These are phyloP conservation scores for Volvariella volvacea DNA, from an alignment of 1,284 basidiomycete genomes.

Conservation along the genomic window DNA sequence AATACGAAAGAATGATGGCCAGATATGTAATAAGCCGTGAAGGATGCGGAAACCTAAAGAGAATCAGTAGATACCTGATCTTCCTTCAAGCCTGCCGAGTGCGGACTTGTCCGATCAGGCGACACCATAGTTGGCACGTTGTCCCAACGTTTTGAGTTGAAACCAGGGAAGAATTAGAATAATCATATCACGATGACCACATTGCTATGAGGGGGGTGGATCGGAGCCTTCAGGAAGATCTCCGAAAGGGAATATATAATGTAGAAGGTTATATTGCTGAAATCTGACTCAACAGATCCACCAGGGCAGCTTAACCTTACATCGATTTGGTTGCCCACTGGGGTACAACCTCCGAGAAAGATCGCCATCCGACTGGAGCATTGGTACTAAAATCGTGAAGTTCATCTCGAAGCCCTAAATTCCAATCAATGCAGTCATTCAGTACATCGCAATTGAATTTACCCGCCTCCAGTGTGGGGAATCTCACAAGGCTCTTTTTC, in stretches of 20 bases:
- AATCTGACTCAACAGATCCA: background rate
- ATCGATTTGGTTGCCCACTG: no score
- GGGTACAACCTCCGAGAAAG: no score
- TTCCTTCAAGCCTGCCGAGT: slow-evolving; percentile 27
- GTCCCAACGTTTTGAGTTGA: slow-evolving; percentile 28
- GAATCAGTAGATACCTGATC: slow-evolving; percentile 34
- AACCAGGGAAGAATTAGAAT: slow-evolving; percentile 19
- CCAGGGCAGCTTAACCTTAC: background rate
- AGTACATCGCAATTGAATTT: no score
- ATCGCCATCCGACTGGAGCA: no score
- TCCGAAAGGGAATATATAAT: background rate
- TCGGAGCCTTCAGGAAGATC: background rate
- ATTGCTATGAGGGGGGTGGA: background rate
- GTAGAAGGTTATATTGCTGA: no score
- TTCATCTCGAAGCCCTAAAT: no score
- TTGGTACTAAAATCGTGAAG: no score
- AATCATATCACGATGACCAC: slow-evolving; percentile 2
- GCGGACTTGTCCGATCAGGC: slow-evolving; percentile 35
- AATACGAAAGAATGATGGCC: slow-evolving; percentile 27
- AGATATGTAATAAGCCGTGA: slow-evolving; percentile 33
- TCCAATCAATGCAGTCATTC: no score
- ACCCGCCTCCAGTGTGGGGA: no score
- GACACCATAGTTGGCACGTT: slow-evolving; percentile 22
- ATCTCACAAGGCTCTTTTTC: no score
- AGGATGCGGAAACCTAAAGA: slow-evolving; percentile 24